Base-by-base conservation (phyloP, 768 basidiomycete genomes). In the Tephrocybe sp. region DNA sequence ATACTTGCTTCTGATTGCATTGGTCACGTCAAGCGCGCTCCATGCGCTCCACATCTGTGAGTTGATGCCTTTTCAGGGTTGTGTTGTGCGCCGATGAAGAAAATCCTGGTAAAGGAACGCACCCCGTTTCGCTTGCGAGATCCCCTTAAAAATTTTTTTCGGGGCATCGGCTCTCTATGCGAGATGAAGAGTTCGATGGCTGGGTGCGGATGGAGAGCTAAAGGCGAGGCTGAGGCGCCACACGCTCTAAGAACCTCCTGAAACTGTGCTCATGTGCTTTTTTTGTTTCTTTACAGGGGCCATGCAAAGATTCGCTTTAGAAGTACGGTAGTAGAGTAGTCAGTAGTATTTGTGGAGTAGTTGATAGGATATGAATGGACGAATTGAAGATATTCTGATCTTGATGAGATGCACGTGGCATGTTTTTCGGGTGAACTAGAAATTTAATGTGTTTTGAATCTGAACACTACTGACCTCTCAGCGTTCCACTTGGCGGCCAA, bases 101-200 rank as follows among this genome's bases (percentile, higher is more conserved):
- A 69, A 79, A 84, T 73, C 84, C 89, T 92, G 89, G 89, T 92
- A 91, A 92, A 86, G 73, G 79, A 65, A 92, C 81, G 70, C 82
- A 87, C 73, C 89, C 84, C 82, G 74, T 72, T 64, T 64, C 62
- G 69, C 63, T 53, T 24, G 59, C 62, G 67, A 63, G 67, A 68
- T 73, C 70, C 69, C 60, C 18, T n/a, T 16, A 22, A 16, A 22
- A 35, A 61, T 52, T 22, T n/a, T 43, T 50, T 41, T 30, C 58
- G 64, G 69, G 67, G 67, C 61, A 63, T 60, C 55, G 30, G 44
- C 51, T 12, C 56, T 56, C 55, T 60, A 22, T 48, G 55, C 50
- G 55, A n/a, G 61, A 69, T 57, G 60, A 64, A 50, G 52, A 51
- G 40, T 49, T 54, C 49, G 65, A 63, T 66, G 63, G 82, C 58